These are phyloP conservation scores for Magnaporthiopsis incrustans DNA, from an alignment of 2,329 filamentous ascomycete species.

Conservation along the genomic window DNA sequence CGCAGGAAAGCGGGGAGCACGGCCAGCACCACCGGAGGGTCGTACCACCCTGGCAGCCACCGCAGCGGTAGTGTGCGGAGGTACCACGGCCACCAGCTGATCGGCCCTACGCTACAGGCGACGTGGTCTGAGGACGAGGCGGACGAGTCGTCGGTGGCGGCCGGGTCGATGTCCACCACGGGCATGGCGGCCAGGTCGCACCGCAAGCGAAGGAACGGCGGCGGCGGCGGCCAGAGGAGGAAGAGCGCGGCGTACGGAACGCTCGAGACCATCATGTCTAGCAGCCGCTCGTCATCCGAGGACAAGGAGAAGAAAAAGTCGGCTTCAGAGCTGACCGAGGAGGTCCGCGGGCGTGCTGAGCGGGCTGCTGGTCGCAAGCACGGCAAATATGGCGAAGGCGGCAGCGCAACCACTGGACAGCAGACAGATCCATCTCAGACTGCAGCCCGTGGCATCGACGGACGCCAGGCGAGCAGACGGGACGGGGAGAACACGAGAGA, in stretches of 20 bases:
- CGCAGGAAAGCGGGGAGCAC: constrained; percentile 1
- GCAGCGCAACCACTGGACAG: neutral
- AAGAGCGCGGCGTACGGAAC: constrained; percentile 52
- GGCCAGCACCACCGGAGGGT: constrained; percentile 5
- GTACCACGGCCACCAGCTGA: constrained; percentile 19
- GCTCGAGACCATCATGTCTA: constrained; percentile 59
- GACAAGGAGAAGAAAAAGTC: constrained; percentile 54
- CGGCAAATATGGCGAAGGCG: neutral
- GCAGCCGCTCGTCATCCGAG: constrained; percentile 55
- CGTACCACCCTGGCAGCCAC: constrained; percentile 4
- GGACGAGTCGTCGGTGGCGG: constrained; percentile 12
- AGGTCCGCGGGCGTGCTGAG: constrained; percentile 40
- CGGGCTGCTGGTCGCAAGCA: neutral
- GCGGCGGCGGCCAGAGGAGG: constrained; percentile 24
- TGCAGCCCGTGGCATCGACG: neutral
- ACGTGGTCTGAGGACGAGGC: constrained; percentile 50
- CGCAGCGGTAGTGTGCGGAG: neutral
- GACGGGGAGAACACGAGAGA: neutral
- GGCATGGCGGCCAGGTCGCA: constrained; percentile 19
- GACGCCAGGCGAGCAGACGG: neutral
- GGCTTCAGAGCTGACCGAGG: constrained; percentile 46
- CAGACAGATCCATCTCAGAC: neutral
- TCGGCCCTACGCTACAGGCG: constrained; percentile 48
- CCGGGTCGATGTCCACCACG: neutral
- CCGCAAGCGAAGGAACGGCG: constrained; percentile 31